Percentiles rank a stretch among this genome's conserved stretches.
Evolutionary conservation across 192 early-diverging fungal genomes (phyloP).

Genomic region (Spinellus fusiger): DNA sequence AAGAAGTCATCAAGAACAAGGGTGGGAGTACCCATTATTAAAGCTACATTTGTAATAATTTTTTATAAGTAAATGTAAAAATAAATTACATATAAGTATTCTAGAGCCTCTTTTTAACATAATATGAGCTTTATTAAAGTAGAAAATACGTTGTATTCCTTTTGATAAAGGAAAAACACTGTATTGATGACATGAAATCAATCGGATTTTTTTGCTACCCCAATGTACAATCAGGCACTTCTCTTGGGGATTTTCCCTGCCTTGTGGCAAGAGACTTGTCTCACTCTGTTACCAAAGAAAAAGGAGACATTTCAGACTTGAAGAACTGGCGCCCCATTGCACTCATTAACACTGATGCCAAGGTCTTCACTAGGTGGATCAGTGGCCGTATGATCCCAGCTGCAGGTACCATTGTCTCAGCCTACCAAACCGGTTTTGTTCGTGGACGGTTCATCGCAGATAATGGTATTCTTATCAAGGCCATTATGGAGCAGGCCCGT

Average conservation of each 20-base stretch:
- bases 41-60: too few species aligned
- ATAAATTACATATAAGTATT: too few species aligned
- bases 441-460: constrained; percentile 3
- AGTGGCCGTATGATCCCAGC: not conserved
- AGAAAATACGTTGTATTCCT: too few species aligned
- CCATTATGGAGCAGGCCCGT: not conserved
- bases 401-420: not conserved
- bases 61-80: too few species aligned
- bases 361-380: not conserved
- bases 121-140: too few species aligned
- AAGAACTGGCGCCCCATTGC: constrained; percentile 8
- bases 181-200: too few species aligned
- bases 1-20: too few species aligned
- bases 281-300: constrained; percentile 20
- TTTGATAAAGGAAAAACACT: too few species aligned
- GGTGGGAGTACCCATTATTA: too few species aligned
- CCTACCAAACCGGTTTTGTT: constrained; percentile 14
- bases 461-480: not conserved
- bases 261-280: not conserved
- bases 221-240: not conserved
- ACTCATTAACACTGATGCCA: constrained; percentile 10
- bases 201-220: too few species aligned
- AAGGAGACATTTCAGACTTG: constrained; percentile 7
- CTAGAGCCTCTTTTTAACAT: too few species aligned
- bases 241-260: not conserved